Evolutionary conservation across 2,329 filamentous ascomycete genomes (phyloP), one percentile per base, ranked within the genome.

Genomic region (Talaromyces sp.): DNA sequence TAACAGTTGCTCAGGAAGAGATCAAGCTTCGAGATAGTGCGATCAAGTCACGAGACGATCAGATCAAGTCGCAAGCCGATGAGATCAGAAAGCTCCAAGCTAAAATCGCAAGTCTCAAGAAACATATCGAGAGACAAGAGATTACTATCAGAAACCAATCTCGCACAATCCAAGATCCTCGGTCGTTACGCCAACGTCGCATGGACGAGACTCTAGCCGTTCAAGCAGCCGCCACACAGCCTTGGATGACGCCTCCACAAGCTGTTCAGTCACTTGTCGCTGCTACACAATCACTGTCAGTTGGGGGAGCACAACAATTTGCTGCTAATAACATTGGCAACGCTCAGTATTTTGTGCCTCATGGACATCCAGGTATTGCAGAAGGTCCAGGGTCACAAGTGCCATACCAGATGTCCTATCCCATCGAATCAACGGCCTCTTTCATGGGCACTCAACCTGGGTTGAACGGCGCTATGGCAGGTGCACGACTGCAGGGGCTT

Each of bases 151-250:
- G 51, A 13, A 65, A 64, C n/a, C 65, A 67, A 50, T 68, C 65
- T 46, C 65, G 62, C 56, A 64, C 67, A 0, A 69, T 70, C 33
- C 63, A 67, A 21, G 63, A 68, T 43, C 66, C 66, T 17, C 57
- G 61, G 13, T 37, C 41, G 9, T 21, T 61, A 39, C 35, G 55
- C 19, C 15, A 58, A 62, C 51, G 59, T 50, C 48, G 48, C 43
- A 28, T 35, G 21, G 11, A 39, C 11, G 28, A 35, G 19, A 21
- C 21, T 19, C 22, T 28, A 52, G 10, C 17, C 55, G 22, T 55
- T 59, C 17, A 58, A 60, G 39, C 59, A 57, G 40, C 62, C 58
- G 19, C 28, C 7, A 21, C 37, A 19, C 37, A 46, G 7, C 35
- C 57, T 10, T 55, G 53, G 40, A 7, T 48, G 45, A 48, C 45